Evolutionary conservation across 1,139 yeast genomes (phyloP).

Genomic region (Sugiyamaella japonica): DNA sequence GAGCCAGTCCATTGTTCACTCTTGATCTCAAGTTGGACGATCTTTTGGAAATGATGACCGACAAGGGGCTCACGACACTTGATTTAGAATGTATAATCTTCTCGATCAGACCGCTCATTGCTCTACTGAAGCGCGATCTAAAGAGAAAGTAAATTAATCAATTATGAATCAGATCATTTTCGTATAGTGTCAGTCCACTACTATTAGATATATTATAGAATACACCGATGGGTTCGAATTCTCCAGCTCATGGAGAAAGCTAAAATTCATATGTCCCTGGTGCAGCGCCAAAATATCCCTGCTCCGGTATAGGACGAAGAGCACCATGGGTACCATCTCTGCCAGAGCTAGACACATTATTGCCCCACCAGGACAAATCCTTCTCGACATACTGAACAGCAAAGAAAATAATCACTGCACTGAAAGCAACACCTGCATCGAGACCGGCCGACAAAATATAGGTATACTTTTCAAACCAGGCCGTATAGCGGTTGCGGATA

Average conservation of each 20-base stretch:
- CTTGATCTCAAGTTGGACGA: constrained; percentile 42
- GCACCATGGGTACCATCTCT: constrained; percentile 46
- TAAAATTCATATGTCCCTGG: constrained; percentile 31
- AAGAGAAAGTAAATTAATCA: constrained; percentile 10
- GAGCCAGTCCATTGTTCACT: constrained; percentile 36
- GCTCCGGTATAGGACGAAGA: constrained; percentile 23
- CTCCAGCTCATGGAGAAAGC: background rate
- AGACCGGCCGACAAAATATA: constrained; percentile 59
- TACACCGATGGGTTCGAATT: too few relatives aligned
- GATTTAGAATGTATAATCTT: constrained; percentile 40
- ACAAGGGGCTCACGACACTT: constrained; percentile 33
- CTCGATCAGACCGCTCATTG: constrained; percentile 32
- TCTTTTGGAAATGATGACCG: constrained; percentile 39
- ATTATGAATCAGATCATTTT: background rate
- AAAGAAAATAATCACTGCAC: constrained; percentile 56
- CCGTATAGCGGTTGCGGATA: constrained; percentile 49
- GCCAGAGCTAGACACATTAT: constrained; percentile 44
- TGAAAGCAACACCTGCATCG: constrained; percentile 60
- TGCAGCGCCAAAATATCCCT: constrained; percentile 32
- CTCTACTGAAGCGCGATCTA: constrained; percentile 32
- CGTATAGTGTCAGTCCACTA: background rate
- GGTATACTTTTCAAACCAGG: constrained; percentile 68
- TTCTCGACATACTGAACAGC: constrained; percentile 48
- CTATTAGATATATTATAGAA: too few relatives aligned
- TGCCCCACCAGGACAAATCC: constrained; percentile 34